Evolutionary conservation across 164 flowering plant species (phyloP).

Genomic region (Sextonia rubra): DNA sequence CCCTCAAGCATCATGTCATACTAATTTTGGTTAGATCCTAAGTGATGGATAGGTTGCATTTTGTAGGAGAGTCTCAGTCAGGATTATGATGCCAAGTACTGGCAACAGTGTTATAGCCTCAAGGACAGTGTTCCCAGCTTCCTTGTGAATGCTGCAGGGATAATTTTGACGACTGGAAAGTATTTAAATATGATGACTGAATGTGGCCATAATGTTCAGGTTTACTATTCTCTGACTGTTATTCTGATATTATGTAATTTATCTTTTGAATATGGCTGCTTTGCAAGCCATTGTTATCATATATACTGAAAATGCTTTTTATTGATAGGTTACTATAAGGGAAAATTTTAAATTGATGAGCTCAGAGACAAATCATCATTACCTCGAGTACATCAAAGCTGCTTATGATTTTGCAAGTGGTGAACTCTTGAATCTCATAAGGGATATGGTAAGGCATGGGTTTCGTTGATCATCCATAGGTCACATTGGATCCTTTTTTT

Average conservation of each 20-base stretch:
- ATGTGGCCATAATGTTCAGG: constrained; percentile 97
- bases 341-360: constrained; percentile 72
- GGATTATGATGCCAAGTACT: constrained; percentile 92
- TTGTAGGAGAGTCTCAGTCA: constrained; percentile 82
- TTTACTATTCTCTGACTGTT: constrained; percentile 17
- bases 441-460: constrained; percentile 59
- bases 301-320: constrained; percentile 12
- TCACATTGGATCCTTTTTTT: neutral
- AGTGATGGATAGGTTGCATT: neutral
- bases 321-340: constrained; percentile 80
- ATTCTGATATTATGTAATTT: neutral
- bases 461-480: too few relatives aligned
- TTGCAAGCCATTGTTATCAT: neutral
- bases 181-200: constrained; percentile 97
- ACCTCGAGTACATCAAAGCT: constrained; percentile 81
- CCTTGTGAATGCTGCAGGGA: constrained; percentile 77
- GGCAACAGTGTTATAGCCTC: constrained; percentile 91
- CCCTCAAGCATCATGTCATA: too few relatives aligned
- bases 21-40: constrained; percentile 5
- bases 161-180: constrained; percentile 95
- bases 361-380: constrained; percentile 84
- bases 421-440: constrained; percentile 83
- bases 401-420: constrained; percentile 91
- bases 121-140: constrained; percentile 91
- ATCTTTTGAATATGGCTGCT: neutral